Percentiles rank a stretch among this genome's conserved stretches.
Evolutionary conservation across 306 rosid species (phyloP).

Genomic region (Lathyrus tuberosus): DNA sequence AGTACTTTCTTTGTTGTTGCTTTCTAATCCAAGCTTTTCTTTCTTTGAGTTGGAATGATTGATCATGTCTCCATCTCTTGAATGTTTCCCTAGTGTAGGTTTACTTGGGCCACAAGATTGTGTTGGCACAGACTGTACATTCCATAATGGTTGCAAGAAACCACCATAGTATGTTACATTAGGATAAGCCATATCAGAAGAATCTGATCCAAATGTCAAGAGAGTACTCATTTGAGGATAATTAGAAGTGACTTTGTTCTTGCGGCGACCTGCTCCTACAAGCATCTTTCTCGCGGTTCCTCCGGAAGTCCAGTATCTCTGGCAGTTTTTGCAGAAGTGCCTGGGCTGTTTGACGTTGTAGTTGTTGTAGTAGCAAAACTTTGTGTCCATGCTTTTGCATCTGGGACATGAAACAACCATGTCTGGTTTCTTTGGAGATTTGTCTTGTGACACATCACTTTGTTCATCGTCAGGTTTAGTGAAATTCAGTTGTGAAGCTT

Average conservation of each 20-base stretch:
- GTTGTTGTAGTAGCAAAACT: conserved; percentile 86
- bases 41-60: conserved; percentile 31
- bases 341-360: conserved; percentile 92
- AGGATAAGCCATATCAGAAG: conserved; percentile 53
- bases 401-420: conserved; percentile 80
- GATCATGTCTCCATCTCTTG: conserved; percentile 59
- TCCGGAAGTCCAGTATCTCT: conserved; percentile 93
- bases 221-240: conserved; percentile 55
- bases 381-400: conserved; percentile 89
- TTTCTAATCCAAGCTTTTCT: conserved; percentile 41
- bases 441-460: conserved; percentile 58
- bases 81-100: conserved; percentile 67
- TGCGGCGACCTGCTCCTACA: conserved; percentile 90
- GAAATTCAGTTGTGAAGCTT: conserved; percentile 42
- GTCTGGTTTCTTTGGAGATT: conserved; percentile 71
- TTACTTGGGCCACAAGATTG: conserved; percentile 46
- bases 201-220: conserved; percentile 65
- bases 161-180: too few relatives aligned
- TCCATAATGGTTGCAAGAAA: conserved; percentile 61
- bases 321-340: conserved; percentile 91
- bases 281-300: conserved; percentile 86
- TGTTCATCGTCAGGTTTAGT: conserved; percentile 47
- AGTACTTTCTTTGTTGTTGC: neutral
- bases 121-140: conserved; percentile 42
- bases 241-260: conserved; percentile 58